Conservation (phyloP, 768 basidiomycete species). For the Suillus plorans region DNA sequence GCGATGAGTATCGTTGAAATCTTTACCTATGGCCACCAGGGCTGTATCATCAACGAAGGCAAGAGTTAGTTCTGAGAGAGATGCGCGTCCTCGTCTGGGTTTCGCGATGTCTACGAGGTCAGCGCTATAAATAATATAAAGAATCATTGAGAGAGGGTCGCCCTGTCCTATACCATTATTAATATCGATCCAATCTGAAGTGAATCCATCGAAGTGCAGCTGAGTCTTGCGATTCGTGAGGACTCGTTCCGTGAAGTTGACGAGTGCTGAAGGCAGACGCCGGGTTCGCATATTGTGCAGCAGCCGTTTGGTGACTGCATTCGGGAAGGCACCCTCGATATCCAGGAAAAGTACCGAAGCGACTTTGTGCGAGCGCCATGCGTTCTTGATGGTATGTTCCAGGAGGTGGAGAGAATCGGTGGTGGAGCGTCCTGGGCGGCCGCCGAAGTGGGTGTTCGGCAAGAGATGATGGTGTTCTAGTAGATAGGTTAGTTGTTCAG, state of each 20-base stretch:
- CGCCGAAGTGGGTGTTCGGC: not conserved
- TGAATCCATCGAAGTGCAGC: constrained; percentile 23
- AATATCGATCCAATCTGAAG: constrained; percentile 15
- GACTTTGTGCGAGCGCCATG: too few species aligned
- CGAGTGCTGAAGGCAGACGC: rapidly evolving
- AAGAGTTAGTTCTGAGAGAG: constrained; percentile 14
- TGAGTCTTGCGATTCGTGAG: not conserved
- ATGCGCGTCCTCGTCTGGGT: not conserved
- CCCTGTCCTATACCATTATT: constrained; percentile 32
- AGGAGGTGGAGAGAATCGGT: not conserved
- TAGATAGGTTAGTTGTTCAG: too few species aligned
- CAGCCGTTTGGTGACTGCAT: not conserved
- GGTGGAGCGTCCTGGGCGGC: not conserved
- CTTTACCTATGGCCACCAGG: constrained; percentile 22
- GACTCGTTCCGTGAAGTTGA: not conserved
- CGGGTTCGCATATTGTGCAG: not conserved
- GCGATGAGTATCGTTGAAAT: constrained; percentile 16
- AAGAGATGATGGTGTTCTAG: not conserved
- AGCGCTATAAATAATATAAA: constrained; percentile 34
- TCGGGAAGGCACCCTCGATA: too few species aligned
- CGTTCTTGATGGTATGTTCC: too few species aligned
- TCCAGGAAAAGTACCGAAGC: too few species aligned
- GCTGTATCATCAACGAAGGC: constrained; percentile 33
- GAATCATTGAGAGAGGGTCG: constrained; percentile 28
- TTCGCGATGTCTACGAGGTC: constrained; percentile 14